Evolutionary conservation across 805 yeast genomes (phyloP).

Genomic region (Wickerhamomyces strasburgensis): DNA sequence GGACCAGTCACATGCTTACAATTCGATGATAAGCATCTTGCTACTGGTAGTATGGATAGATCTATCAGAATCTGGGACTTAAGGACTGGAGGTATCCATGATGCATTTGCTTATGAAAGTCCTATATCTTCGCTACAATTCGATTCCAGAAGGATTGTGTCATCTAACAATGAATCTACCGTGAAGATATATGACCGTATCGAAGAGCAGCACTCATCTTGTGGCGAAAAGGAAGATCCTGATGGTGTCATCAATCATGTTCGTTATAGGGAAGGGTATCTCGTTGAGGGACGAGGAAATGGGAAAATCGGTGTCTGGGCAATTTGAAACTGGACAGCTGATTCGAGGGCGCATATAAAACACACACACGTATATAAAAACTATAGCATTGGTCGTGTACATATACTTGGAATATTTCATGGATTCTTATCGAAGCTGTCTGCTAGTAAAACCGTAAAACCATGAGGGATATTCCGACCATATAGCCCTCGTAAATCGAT

Average conservation of each 20-base stretch:
- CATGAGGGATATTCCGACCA: too few relatives aligned
- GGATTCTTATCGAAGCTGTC: too few relatives aligned
- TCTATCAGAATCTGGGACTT: slow-evolving; percentile 70
- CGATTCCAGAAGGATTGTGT: slow-evolving; percentile 51
- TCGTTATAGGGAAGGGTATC: slow-evolving; percentile 56
- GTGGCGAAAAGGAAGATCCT: slow-evolving; percentile 37
- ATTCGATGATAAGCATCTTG: slow-evolving; percentile 60
- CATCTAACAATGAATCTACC: slow-evolving; percentile 43
- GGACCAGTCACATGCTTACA: slow-evolving; percentile 63
- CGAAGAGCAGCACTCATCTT: slow-evolving; percentile 46
- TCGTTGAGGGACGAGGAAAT: slow-evolving; percentile 57
- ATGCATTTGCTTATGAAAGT: slow-evolving; percentile 56
- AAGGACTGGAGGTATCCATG: slow-evolving; percentile 57
- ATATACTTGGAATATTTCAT: too few relatives aligned
- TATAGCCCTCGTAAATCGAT: too few relatives aligned
- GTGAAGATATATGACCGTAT: slow-evolving; percentile 57
- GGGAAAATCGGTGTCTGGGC: slow-evolving; percentile 70
- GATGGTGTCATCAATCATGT: slow-evolving; percentile 35
- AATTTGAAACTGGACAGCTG: slow-evolving; percentile 22
- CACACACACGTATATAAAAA: too few relatives aligned
- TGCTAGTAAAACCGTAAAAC: too few relatives aligned
- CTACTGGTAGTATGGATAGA: slow-evolving; percentile 61
- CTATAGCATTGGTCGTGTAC: too few relatives aligned
- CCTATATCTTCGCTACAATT: slow-evolving; percentile 55
- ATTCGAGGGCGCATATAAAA: slow-evolving; percentile 7